phyloP scores from a whole-genome alignment of 179 eudicot genomes.

The Spinacia oleracea region DNA sequence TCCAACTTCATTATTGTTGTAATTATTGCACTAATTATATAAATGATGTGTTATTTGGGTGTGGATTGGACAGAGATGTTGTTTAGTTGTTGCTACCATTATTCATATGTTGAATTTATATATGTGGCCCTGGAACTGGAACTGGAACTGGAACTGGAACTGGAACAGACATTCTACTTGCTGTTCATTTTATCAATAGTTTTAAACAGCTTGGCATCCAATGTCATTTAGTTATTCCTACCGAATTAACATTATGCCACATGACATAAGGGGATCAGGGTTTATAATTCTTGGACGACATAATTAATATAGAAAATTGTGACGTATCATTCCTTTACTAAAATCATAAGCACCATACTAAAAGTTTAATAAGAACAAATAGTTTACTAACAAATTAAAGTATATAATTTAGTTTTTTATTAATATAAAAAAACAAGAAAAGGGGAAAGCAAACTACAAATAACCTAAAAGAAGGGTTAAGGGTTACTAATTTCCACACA shows the following conservation, averaged over 20 bases:
- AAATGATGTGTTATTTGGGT: no score
- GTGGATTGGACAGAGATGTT: background rate
- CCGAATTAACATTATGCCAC: no score
- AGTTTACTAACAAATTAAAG: background rate
- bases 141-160: no score
- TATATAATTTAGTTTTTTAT: slow-evolving; percentile 12
- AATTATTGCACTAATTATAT: background rate
- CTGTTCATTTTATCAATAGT: slow-evolving; percentile 19
- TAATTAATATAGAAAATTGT: no score
- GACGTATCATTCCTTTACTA: background rate
- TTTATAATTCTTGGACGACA: no score
- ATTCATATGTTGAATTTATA: slow-evolving; percentile 4
- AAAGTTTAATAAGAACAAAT: background rate
- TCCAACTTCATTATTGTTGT: background rate
- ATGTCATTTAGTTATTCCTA: background rate
- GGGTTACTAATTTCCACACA: slow-evolving; percentile 49
- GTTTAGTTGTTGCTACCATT: background rate
- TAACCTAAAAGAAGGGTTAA: no score
- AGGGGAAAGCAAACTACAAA: background rate
- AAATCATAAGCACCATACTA: background rate
- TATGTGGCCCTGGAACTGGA: background rate
- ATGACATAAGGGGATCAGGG: no score
- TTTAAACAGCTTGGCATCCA: background rate
- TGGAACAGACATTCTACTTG: background rate
- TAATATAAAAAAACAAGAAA: background rate